phyloP scores from a whole-genome alignment of 352 stramenopile species.

The Phytopythium ostracodes region DNA sequence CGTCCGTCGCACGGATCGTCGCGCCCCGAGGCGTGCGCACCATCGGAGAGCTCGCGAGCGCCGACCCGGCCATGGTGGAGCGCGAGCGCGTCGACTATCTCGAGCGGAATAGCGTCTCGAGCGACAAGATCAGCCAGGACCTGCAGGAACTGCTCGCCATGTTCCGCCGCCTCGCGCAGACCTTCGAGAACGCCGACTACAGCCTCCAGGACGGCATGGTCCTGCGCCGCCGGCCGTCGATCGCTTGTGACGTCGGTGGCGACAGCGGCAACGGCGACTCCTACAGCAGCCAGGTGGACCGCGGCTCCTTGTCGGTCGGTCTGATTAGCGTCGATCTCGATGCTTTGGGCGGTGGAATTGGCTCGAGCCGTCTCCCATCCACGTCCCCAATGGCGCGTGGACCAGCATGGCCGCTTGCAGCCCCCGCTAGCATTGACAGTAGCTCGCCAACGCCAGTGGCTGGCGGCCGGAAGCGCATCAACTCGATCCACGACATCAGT shows the following conservation, averaged over 20 bases:
- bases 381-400: too few relatives aligned
- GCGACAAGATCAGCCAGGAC: slow-evolving; percentile 49
- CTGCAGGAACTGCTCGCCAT: slow-evolving; percentile 54
- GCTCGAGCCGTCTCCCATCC: too few relatives aligned
- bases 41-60: slow-evolving; percentile 55
- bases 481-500: slow-evolving; percentile 57
- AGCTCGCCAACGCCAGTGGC: not conserved
- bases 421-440: too few relatives aligned
- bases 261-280: not conserved
- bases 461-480: slow-evolving; percentile 13
- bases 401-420: not conserved
- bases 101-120: slow-evolving; percentile 20
- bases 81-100: slow-evolving; percentile 46
- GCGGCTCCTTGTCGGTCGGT: too few relatives aligned
- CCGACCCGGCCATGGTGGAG: slow-evolving; percentile 55
- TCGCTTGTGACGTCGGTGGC: too few relatives aligned
- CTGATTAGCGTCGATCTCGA: not conserved
- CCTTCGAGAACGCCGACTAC: slow-evolving; percentile 50
- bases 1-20: slow-evolving; percentile 50
- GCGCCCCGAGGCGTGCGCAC: slow-evolving; percentile 44
- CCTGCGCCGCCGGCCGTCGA: not conserved
- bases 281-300: not conserved
- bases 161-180: slow-evolving; percentile 52
- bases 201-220: slow-evolving; percentile 32
- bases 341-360: too few relatives aligned